Evolutionary conservation across 148 eudicot genomes (phyloP).

Genomic region (Cornus suecica): DNA sequence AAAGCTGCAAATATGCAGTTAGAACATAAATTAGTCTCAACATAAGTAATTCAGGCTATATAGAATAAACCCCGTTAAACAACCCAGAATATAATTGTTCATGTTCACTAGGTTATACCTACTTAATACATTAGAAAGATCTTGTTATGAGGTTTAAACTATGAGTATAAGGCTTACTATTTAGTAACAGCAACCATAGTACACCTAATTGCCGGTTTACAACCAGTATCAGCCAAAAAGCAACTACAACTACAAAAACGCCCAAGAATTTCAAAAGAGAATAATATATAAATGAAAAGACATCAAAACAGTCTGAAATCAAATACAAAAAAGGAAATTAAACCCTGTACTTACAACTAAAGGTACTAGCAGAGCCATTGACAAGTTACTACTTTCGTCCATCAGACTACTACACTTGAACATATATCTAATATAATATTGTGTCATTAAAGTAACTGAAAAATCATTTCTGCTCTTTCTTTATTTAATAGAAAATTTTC

Average conservation of each 20-base stretch:
- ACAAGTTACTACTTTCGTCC: neutral
- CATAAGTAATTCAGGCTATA: neutral
- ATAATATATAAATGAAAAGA: neutral
- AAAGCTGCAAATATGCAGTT: constrained; percentile 56
- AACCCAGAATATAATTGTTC: neutral
- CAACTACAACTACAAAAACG: neutral
- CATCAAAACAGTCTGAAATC: neutral
- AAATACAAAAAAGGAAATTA: no score
- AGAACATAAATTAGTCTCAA: constrained; percentile 20
- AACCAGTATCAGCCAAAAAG: neutral
- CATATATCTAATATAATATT: neutral
- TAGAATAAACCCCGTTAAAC: neutral
- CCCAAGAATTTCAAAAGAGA: neutral
- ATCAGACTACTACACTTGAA: neutral
- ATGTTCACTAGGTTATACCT: neutral
- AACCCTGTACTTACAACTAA: neutral
- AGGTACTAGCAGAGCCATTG: neutral
- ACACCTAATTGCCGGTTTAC: neutral
- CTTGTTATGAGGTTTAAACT: neutral
- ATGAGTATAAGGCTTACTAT: neutral
- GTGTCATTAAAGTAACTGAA: neutral
- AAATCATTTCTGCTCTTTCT: neutral
- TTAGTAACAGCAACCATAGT: neutral
- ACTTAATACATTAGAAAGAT: neutral
- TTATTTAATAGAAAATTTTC: neutral